Evolutionary conservation across 2,329 filamentous ascomycete genomes (phyloP).

Genomic region (Ophiostoma sp.): DNA sequence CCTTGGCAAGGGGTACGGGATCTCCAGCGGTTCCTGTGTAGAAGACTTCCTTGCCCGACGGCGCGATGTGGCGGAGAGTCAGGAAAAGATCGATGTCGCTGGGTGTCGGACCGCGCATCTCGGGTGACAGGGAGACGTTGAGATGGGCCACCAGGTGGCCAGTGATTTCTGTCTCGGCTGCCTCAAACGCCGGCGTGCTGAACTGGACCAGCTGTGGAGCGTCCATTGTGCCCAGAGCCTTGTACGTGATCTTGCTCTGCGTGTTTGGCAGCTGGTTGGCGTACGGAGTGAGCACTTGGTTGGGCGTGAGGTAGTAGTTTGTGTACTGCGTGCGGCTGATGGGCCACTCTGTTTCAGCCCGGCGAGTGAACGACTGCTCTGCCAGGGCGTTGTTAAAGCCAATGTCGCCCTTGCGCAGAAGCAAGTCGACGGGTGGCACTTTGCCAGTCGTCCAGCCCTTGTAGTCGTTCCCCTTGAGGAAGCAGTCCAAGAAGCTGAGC

Average conservation of each 20-base stretch:
- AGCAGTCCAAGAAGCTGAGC: conserved; percentile 67
- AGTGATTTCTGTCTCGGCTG: conserved; percentile 66
- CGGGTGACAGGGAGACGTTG: conserved; percentile 45
- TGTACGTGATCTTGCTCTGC: conserved; percentile 50
- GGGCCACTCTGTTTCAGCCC: conserved; percentile 65
- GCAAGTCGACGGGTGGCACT: conserved; percentile 59
- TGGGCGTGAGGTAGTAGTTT: conserved; percentile 58
- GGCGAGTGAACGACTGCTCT: conserved; percentile 56
- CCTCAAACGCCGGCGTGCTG: conserved; percentile 54
- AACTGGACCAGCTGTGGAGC: conserved; percentile 55
- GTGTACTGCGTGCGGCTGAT: conserved; percentile 65
- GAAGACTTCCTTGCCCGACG: conserved; percentile 56
- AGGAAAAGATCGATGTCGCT: conserved; percentile 65
- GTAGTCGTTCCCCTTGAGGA: conserved; percentile 66
- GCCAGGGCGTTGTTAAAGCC: conserved; percentile 64
- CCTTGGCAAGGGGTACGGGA: conserved; percentile 57
- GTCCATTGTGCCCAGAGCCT: conserved; percentile 58
- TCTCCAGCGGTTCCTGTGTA: conserved; percentile 68
- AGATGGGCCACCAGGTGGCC: conserved; percentile 66
- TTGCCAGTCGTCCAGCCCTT: conserved; percentile 62
- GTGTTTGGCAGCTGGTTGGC: neutral
- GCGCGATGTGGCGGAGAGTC: conserved; percentile 59
- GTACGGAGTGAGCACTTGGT: conserved; percentile 41
- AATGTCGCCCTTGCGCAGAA: conserved; percentile 65
- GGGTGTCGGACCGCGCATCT: conserved; percentile 30